phyloP scores from a whole-genome alignment of 805 yeast genomes.

The Kodamaea jinghongensis region DNA sequence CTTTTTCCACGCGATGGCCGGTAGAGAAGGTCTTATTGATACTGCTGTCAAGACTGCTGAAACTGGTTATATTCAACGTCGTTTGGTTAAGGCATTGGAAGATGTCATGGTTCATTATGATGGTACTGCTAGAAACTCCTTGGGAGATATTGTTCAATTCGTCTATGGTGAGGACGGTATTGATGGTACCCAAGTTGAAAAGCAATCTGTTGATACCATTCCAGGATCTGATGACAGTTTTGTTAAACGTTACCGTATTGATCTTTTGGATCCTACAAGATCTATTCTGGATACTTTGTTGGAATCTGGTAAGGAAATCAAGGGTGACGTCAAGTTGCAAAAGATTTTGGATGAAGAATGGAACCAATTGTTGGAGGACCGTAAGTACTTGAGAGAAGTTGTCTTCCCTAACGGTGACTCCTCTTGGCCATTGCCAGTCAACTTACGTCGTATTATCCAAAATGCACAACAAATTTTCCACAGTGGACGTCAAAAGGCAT shows the following conservation, averaged over 20 bases:
- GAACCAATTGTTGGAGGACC: conserved; percentile 71
- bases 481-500: conserved; percentile 84
- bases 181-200: conserved; percentile 97
- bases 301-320: conserved; percentile 86
- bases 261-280: conserved; percentile 65
- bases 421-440: conserved; percentile 97
- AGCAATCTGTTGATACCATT: conserved; percentile 91
- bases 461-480: conserved; percentile 97
- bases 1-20: conserved; percentile 99
- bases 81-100: conserved; percentile 93
- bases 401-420: conserved; percentile 93
- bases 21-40: conserved; percentile 99
- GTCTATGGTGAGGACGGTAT: conserved; percentile 98
- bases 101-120: conserved; percentile 98
- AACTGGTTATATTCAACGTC: conserved; percentile 97
- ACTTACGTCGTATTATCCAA: conserved; percentile 92
- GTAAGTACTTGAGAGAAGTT: conserved; percentile 70
- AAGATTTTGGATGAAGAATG: conserved; percentile 79
- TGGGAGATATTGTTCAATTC: conserved; percentile 95
- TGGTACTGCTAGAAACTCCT: conserved; percentile 95
- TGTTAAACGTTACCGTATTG: conserved; percentile 81
- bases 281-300: conserved; percentile 68
- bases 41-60: conserved; percentile 99
- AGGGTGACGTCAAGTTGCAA: conserved; percentile 86
- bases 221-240: conserved; percentile 88